Percentiles rank a stretch among this genome's conserved stretches.
Evolutionary conservation across 2,329 filamentous ascomycete species (phyloP).

Genomic region (Cercospora sesami): DNA sequence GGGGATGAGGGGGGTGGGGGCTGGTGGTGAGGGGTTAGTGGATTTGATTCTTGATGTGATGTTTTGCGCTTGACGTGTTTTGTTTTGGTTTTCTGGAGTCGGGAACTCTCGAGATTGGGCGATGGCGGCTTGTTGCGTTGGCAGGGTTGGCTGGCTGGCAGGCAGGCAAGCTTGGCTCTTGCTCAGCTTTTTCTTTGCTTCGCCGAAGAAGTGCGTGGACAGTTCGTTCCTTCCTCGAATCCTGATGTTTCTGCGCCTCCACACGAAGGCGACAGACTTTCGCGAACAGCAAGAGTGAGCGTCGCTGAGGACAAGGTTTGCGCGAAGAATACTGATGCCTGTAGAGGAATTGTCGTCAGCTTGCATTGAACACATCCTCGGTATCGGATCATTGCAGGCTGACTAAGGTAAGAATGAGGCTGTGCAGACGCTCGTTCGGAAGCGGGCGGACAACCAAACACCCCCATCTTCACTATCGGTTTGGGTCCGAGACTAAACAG

Average conservation of each 20-base stretch:
- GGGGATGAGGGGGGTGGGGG: neutral
- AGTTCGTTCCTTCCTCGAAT: neutral
- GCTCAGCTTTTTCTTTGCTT: neutral
- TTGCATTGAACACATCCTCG: neutral
- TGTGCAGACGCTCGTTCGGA: conserved; percentile 8
- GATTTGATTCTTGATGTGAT: neutral
- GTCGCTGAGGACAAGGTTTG: neutral
- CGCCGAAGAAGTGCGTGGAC: neutral
- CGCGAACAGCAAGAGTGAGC: neutral
- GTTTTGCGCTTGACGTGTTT: neutral
- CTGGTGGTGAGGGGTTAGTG: neutral
- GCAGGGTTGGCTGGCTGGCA: neutral
- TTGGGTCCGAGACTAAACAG: neutral
- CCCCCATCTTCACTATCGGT: neutral
- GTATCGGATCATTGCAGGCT: neutral
- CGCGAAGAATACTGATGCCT: neutral
- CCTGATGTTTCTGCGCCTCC: neutral
- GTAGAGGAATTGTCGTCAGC: conserved; percentile 1
- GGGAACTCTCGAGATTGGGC: neutral
- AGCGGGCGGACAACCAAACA: neutral
- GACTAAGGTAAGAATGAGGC: neutral
- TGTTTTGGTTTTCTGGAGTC: neutral
- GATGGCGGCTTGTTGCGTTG: conserved; percentile 1
- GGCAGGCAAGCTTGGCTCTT: neutral
- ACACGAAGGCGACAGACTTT: neutral